phyloP scores from a whole-genome alignment of 352 stramenopile genomes.

The Pelagophyceae sp. region DNA sequence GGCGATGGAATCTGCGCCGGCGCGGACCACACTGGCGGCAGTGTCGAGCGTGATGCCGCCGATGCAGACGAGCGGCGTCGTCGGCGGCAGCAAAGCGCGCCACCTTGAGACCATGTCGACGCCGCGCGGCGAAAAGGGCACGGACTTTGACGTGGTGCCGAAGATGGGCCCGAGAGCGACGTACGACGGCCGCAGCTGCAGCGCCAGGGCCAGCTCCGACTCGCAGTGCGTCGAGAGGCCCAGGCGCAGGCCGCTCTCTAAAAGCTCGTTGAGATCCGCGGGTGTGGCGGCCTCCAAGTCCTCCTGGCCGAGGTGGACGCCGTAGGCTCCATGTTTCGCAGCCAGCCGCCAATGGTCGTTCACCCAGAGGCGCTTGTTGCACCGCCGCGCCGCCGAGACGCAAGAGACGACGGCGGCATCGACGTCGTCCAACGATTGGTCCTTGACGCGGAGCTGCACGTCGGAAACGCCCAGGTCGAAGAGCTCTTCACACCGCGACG shows the following conservation, averaged over 20 bases:
- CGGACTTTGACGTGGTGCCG: constrained; percentile 54
- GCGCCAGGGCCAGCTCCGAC: constrained; percentile 51
- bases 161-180: constrained; percentile 66
- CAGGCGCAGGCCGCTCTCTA: constrained; percentile 42
- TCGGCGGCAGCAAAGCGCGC: constrained; percentile 45
- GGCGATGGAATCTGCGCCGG: constrained; percentile 55
- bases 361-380: constrained; percentile 55
- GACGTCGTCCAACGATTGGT: constrained; percentile 33
- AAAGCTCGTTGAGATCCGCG: constrained; percentile 40
- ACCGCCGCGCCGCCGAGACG: background rate
- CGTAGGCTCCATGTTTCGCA: constrained; percentile 48
- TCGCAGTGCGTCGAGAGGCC: constrained; percentile 64
- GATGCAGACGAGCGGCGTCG: constrained; percentile 58
- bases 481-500: background rate
- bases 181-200: constrained; percentile 57
- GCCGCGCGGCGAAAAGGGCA: constrained; percentile 54
- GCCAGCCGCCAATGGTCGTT: constrained; percentile 62
- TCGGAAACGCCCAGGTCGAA: constrained; percentile 37
- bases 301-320: constrained; percentile 62
- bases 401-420: background rate
- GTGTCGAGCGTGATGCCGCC: constrained; percentile 45
- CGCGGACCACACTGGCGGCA: constrained; percentile 42
- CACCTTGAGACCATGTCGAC: constrained; percentile 46
- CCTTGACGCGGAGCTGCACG: constrained; percentile 58
- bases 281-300: constrained; percentile 40